phyloP scores from a whole-genome alignment of 345 rosid genomes.

The Psidium friedrichsthalianum region DNA sequence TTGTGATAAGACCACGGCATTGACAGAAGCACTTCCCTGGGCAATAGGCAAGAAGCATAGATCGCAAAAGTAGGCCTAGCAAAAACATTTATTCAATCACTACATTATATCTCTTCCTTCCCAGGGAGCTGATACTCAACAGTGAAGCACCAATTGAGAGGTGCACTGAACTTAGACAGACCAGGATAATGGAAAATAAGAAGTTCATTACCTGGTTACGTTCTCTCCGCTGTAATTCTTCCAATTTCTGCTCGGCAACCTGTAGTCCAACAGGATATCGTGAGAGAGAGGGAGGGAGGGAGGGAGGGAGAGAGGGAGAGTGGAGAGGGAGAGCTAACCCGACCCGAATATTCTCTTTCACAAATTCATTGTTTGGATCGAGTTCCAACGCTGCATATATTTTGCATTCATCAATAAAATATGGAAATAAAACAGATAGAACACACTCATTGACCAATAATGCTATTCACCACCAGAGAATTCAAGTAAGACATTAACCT shows the following conservation, averaged over 20 bases:
- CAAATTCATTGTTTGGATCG: slow-evolving; percentile 64
- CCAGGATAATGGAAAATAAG: not conserved
- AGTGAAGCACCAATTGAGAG: not conserved
- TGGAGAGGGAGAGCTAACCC: slow-evolving; percentile 2
- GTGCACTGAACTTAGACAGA: not conserved
- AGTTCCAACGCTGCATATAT: slow-evolving; percentile 52
- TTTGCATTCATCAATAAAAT: not conserved
- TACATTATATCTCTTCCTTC: not conserved
- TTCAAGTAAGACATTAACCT: not conserved
- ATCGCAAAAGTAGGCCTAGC: not conserved
- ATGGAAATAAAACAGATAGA: not conserved
- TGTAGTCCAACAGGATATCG: slow-evolving; percentile 10
- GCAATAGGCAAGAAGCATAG: not conserved
- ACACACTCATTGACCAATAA: not conserved
- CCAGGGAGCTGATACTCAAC: not conserved
- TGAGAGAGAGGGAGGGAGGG: not conserved
- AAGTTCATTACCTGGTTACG: slow-evolving; percentile 34
- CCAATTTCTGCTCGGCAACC: slow-evolving; percentile 71
- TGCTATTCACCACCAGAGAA: not conserved
- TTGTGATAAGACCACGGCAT: not conserved
- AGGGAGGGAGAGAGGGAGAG: not conserved
- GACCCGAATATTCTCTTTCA: slow-evolving; percentile 75
- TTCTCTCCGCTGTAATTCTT: slow-evolving; percentile 35
- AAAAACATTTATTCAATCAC: not conserved
- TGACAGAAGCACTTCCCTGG: not conserved